phyloP scores from a whole-genome alignment of 2,329 filamentous ascomycete genomes.

The Arthrobotrys sinensis region DNA sequence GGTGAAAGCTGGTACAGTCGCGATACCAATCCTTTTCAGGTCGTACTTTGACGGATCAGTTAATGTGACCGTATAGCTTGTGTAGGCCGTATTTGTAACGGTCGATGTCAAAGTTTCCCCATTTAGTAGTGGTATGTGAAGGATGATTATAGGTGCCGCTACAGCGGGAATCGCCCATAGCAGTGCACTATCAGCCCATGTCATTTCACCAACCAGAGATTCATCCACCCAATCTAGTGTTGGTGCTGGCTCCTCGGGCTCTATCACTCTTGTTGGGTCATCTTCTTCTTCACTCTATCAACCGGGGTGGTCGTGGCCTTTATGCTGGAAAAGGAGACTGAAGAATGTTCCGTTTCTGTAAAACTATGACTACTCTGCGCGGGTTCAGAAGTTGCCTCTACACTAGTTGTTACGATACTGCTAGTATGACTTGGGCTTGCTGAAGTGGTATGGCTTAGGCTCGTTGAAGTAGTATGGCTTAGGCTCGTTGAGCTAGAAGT shows the following conservation, averaged over 20 bases:
- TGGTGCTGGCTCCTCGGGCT: conserved; percentile 8
- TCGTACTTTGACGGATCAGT: conserved; percentile 5
- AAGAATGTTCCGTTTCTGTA: neutral
- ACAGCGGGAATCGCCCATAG: conserved; percentile 4
- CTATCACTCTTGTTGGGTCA: neutral
- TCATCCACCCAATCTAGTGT: neutral
- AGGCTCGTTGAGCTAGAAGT: neutral
- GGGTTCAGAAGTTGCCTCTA: neutral
- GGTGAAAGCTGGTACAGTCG: neutral
- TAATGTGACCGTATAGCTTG: conserved; percentile 13
- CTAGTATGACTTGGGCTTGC: neutral
- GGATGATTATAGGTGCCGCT: neutral
- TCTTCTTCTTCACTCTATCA: neutral
- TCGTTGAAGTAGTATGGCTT: too few species aligned
- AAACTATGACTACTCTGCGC: neutral
- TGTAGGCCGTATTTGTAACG: neutral
- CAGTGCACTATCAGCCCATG: neutral
- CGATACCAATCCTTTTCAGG: neutral
- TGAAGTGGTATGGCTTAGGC: too few species aligned
- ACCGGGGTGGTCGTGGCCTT: neutral
- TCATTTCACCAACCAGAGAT: conserved; percentile 6
- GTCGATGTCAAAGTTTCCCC: conserved; percentile 9
- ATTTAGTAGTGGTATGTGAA: neutral
- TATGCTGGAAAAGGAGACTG: neutral
- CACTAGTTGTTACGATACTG: neutral